Evolutionary conservation across 495 filamentous ascomycete species (phyloP).

Genomic region (Oleoguttula mirabilis): DNA sequence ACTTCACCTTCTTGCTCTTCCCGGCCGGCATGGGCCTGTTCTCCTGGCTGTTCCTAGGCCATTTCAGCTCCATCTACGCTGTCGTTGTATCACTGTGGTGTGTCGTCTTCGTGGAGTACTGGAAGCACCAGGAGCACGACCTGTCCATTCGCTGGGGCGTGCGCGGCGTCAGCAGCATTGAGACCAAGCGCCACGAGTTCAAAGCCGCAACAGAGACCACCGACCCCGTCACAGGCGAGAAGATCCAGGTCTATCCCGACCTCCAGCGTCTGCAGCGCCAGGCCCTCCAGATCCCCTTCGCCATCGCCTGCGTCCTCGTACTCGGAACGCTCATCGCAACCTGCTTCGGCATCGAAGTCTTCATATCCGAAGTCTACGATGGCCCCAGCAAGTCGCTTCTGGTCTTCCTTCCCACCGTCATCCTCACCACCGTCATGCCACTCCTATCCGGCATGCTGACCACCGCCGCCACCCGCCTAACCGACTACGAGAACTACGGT

Average conservation of each 20-base stretch:
- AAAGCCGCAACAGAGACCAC: constrained; percentile 57
- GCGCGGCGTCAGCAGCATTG: constrained; percentile 71
- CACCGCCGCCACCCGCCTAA: constrained; percentile 64
- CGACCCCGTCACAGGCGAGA: constrained; percentile 81
- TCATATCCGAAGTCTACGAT: constrained; percentile 86
- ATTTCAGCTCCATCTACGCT: constrained; percentile 75
- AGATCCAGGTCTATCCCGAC: constrained; percentile 62
- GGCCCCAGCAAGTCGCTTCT: constrained; percentile 78
- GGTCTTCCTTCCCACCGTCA: constrained; percentile 74
- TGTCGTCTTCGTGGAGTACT: constrained; percentile 86
- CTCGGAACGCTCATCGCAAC: constrained; percentile 72
- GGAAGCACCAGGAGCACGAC: constrained; percentile 90
- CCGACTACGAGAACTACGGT: constrained; percentile 84
- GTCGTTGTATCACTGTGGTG: constrained; percentile 76
- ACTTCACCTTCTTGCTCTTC: constrained; percentile 75
- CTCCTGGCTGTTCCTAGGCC: constrained; percentile 70
- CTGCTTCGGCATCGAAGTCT: constrained; percentile 91
- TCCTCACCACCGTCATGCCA: constrained; percentile 71
- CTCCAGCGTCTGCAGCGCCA: constrained; percentile 67
- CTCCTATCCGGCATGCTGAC: constrained; percentile 66
- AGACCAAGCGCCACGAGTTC: constrained; percentile 65
- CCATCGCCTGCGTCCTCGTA: constrained; percentile 51
- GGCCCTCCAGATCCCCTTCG: constrained; percentile 80
- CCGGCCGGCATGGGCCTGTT: constrained; percentile 73
- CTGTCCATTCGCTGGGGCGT: constrained; percentile 87